Conservation (phyloP, 441 rosid species). For the Populus hybrid region DNA sequence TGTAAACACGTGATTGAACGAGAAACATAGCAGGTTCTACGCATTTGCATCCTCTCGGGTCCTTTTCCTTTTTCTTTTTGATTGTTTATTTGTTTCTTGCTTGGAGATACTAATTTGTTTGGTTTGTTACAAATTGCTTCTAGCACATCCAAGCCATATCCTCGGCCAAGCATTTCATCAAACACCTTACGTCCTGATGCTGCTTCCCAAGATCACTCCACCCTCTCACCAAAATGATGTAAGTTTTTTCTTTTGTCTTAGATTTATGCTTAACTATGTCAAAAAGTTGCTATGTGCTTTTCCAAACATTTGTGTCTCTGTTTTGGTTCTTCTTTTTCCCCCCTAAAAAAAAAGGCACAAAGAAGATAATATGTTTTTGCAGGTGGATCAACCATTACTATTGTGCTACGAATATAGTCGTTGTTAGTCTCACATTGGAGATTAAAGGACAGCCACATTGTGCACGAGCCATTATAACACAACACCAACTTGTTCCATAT, state of each 20-base stretch:
- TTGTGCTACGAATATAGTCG: constrained; percentile 89
- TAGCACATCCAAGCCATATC: constrained; percentile 44
- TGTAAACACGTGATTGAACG: no score
- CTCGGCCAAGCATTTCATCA: constrained; percentile 60
- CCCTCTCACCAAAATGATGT: constrained; percentile 36
- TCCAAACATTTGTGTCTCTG: no score
- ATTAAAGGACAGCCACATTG: constrained; percentile 95
- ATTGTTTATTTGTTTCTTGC: no score
- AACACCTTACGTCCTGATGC: constrained; percentile 61
- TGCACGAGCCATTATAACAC: constrained; percentile 15
- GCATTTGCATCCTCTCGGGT: no score
- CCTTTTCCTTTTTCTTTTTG: no score
- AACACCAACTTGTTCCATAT: no score
- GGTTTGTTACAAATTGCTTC: no score
- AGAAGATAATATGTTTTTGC: constrained; percentile 27
- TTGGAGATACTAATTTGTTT: no score
- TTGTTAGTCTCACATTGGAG: constrained; percentile 98
- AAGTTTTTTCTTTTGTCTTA: constrained; percentile 19
- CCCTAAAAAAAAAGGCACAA: neutral
- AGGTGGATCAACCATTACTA: constrained; percentile 99
- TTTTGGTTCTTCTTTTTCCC: no score
- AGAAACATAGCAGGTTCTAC: no score
- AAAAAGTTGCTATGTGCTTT: constrained; percentile 50
- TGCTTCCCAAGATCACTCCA: constrained; percentile 47
- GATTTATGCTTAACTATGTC: constrained; percentile 41